These are phyloP conservation scores for Quercus lobata DNA, from an alignment of 331 rosid species.

Conservation along the genomic window DNA sequence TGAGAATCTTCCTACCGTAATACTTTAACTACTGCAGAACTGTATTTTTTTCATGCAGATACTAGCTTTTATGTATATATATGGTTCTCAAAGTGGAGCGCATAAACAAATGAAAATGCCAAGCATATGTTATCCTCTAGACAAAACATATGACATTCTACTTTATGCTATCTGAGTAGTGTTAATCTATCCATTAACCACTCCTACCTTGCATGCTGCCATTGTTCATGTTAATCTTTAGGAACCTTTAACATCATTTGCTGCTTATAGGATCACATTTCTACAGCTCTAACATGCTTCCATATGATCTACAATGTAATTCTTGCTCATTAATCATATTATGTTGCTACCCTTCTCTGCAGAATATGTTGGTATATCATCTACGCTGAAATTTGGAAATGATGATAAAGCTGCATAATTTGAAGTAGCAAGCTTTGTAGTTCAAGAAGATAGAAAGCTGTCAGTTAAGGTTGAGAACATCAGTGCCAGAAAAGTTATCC, in stretches of 20 bases:
- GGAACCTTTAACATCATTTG: background rate
- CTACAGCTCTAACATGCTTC: background rate
- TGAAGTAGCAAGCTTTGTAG: background rate
- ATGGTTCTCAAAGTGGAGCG: too few species aligned
- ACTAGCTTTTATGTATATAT: too few species aligned
- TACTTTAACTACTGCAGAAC: too few species aligned
- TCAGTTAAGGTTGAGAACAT: background rate
- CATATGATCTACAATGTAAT: background rate
- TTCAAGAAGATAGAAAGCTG: conserved; percentile 1
- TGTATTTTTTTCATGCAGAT: too few species aligned
- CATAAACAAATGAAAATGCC: too few species aligned
- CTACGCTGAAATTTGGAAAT: conserved; percentile 1
- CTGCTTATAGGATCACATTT: background rate
- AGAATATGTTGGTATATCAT: conserved; percentile 18
- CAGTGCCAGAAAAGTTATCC: background rate
- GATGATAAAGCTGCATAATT: background rate
- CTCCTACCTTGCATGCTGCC: background rate
- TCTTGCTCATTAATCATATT: background rate
- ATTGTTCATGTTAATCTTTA: background rate
- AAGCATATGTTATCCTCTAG: too few species aligned
- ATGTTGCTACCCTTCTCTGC: conserved; percentile 33
- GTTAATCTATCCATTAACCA: background rate
- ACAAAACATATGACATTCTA: too few species aligned
- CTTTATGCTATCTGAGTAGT: too few species aligned
- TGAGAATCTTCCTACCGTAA: too few species aligned